Conservation (phyloP, 2,329 filamentous ascomycete species). For the Neurospora crassa region DNA sequence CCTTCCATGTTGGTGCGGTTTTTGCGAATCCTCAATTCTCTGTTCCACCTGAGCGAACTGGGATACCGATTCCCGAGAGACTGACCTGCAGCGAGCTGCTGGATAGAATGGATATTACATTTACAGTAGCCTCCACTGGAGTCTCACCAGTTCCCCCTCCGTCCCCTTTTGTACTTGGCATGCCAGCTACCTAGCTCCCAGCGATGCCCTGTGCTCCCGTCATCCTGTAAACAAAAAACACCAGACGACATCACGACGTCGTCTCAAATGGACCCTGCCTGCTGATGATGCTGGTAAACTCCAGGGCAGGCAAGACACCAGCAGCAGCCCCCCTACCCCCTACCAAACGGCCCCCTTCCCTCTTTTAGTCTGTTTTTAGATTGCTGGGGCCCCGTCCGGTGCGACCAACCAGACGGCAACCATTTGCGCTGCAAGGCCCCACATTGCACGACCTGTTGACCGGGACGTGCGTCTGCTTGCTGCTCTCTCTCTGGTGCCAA, state of each 20-base stretch:
- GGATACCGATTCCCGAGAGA: neutral
- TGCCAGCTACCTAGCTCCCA: neutral
- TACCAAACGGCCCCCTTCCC: neutral
- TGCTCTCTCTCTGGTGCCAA: neutral
- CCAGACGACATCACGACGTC: neutral
- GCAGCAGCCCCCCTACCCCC: neutral
- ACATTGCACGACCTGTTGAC: conserved; percentile 2
- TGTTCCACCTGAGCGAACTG: neutral
- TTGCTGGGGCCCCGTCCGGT: conserved; percentile 4
- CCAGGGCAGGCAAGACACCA: neutral
- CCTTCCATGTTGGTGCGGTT: neutral
- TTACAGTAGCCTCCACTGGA: neutral
- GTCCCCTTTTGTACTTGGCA: neutral
- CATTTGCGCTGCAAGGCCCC: conserved; percentile 11
- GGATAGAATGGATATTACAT: neutral
- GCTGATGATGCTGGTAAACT: neutral
- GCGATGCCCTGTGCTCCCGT: neutral
- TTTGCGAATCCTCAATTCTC: neutral
- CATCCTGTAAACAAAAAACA: neutral
- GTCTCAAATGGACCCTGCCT: neutral
- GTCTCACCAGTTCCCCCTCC: neutral
- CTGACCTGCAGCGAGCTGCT: neutral
- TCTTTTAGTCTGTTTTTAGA: conserved; percentile 13
- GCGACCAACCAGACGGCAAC: conserved; percentile 14
- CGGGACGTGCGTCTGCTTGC: neutral